Percentiles rank a stretch among this genome's conserved stretches.
Conservation (phyloP, 2,329 filamentous ascomycete genomes). For the Beauveria pseudobassiana region DNA sequence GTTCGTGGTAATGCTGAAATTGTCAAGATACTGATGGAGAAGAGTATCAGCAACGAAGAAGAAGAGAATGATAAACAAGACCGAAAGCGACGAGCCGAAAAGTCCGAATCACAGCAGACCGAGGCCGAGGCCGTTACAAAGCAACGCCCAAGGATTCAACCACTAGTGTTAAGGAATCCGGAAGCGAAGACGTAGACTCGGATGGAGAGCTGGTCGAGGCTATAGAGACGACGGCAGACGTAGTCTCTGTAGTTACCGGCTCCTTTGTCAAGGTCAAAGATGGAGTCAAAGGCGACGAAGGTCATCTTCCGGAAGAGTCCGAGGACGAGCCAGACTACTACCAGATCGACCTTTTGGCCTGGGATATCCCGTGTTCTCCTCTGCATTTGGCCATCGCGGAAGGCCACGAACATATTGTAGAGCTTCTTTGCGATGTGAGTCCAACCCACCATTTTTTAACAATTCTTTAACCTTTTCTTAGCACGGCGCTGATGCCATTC, state of each 20-base stretch:
- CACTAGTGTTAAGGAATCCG: conserved; percentile 25
- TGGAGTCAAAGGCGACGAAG: conserved; percentile 27
- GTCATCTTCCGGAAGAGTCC: conserved; percentile 43
- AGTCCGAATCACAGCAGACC: conserved; percentile 16
- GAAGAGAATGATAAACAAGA: conserved; percentile 54
- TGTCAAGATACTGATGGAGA: conserved; percentile 62
- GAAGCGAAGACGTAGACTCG: conserved; percentile 27
- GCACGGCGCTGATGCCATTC: conserved; percentile 69
- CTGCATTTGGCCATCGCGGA: conserved; percentile 72
- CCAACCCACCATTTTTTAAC: not conserved
- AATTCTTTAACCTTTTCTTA: conserved; percentile 26
- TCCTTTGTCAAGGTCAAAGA: conserved; percentile 65
- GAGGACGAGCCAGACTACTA: conserved; percentile 70
- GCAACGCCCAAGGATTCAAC: conserved; percentile 13
- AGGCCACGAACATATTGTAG: conserved; percentile 62
- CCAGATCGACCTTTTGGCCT: conserved; percentile 69
- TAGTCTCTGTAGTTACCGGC: conserved; percentile 51
- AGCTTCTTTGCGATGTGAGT: conserved; percentile 54
- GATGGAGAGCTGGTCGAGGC: conserved; percentile 37
- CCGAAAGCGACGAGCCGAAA: conserved; percentile 33
- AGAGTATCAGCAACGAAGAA: conserved; percentile 67
- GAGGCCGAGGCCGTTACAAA: conserved; percentile 14
- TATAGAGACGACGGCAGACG: conserved; percentile 43
- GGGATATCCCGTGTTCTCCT: conserved; percentile 68
- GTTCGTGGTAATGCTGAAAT: conserved; percentile 62